These are phyloP conservation scores for Stagonosporopsis vannaccii DNA, from an alignment of 2,329 filamentous ascomycete genomes.

Conservation along the genomic window DNA sequence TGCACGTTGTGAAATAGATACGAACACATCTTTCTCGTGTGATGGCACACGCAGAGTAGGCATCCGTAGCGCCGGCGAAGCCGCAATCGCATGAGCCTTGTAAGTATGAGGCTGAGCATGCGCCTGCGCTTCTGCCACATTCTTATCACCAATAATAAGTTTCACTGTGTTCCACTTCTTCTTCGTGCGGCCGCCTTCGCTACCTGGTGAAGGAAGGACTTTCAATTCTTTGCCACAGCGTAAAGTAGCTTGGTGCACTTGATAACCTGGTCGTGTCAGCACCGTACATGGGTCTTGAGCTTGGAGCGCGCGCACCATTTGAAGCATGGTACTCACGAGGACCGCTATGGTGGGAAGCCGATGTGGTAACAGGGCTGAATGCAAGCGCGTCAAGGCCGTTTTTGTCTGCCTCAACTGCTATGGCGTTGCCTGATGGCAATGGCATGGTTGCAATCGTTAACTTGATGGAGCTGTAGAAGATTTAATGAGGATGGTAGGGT, in stretches of 20 bases:
- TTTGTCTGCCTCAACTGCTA: background rate
- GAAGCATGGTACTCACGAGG: background rate
- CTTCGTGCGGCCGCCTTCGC: background rate
- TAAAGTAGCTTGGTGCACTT: background rate
- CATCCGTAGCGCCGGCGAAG: background rate
- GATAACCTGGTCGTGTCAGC: background rate
- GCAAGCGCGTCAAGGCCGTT: background rate
- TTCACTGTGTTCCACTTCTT: slow-evolving; percentile 4
- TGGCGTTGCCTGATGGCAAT: background rate
- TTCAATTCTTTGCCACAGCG: background rate
- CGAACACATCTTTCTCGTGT: background rate
- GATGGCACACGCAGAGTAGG: background rate
- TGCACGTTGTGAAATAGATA: background rate
- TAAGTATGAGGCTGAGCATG: background rate
- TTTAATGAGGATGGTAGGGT: background rate
- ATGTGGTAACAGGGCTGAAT: background rate
- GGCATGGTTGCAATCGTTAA: background rate
- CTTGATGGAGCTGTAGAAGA: background rate
- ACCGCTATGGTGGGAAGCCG: no score
- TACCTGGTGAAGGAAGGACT: background rate
- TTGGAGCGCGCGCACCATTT: background rate
- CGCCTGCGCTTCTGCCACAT: background rate
- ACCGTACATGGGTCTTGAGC: background rate
- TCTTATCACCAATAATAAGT: background rate
- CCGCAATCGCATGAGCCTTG: background rate